Base-by-base conservation (phyloP, 768 basidiomycete genomes). In the Auriculariales sp. region DNA sequence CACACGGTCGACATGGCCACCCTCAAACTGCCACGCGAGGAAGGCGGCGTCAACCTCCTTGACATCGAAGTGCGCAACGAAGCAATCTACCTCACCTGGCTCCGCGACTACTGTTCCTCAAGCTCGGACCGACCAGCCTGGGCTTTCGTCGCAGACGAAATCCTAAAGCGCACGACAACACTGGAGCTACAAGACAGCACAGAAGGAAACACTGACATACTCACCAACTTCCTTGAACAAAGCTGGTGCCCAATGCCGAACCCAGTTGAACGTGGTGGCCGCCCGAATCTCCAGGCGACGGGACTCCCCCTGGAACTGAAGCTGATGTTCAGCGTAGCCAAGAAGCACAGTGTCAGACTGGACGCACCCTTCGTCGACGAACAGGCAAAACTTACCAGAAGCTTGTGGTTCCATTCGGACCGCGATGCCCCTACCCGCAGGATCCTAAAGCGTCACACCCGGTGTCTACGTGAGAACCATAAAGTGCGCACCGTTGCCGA, bases 121-220 rank as follows among this genome's bases (percentile, higher is more conserved):
- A 53, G 3, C 57, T 6, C 52, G 49, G 3, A 19, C 36, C 0
- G 61, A 6, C 60, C 66, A 7, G 19, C 49, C 11, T 67, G 66
- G 66, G 58, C 63, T 1, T 12, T 30, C 0, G 33, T 66, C 0
- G 62, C 61, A n/a, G 62, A 68, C 49, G 55, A 36, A 19, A 36
- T 36, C 35, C 22, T 36, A 12, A 36, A 17, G n/a, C 35, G 22
- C 35, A 7, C 35, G 22, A 12, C 22, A 12, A 36, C 35, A 12
- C n/a, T 36, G 7, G 35, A 36, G 5, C 22, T 12, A 19, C 35
- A 36, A 17, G 35, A 36, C n/a, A 36, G 22, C 6, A 19, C 22
- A 12, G 35, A 12, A 7, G 35, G n/a, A 17, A 17, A 36, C 6
- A 17, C 14, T 5, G 15, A 36, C 35, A 36, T 36, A 15, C 35